Evolutionary conservation across 2,329 filamentous ascomycete genomes (phyloP), one percentile per base, ranked within the genome.

Genomic region (Fusarium haematococcum): DNA sequence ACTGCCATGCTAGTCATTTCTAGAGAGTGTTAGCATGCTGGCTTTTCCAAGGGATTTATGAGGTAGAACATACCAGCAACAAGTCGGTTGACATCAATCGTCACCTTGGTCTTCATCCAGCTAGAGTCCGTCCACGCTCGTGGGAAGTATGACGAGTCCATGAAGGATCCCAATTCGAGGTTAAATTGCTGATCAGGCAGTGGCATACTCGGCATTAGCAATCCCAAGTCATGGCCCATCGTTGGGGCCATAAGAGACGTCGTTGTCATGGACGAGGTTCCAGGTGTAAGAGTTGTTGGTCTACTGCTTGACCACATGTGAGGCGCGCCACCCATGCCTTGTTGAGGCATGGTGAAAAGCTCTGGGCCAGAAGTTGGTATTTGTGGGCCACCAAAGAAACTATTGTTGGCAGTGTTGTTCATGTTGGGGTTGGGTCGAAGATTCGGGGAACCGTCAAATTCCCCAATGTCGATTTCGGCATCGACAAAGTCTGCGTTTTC

Each of bases 401-500:
- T 41, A 39, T 65, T 45, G n/a, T 23, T 58, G 32, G 18, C 25
- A 6, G n/a, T 33, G 32, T 32, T 25, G 11, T 48, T 50, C 33
- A 69, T 30, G 23, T 50, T 56, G 33, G 62, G 32, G n/a, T 50
- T 56, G 33, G 62, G 32, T 20, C 32, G 33, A 33, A 76, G 45
- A 3, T 69, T 64, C 6, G 69, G 48, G n/a, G 70, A 23, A 7
- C 67, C 68, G 3, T 75, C 65, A 8, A 89, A 86, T 3, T 84
- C 82, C 5, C 78, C 77, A 0, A 85, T 75, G 56, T 89, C 86
- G 25, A 93, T 81, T 58, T 92, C 87, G 10, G 88, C 88, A 57
- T 89, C 88, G 2, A 93, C 85, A 64, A 89, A 91, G 20, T 93
- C 91, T 11, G 88, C 86, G 11, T 86, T 84, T 0, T 88, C 87